A percentile compares a stretch with the other conserved stretches of the same genome.
phyloP scores from a whole-genome alignment of 2,329 filamentous ascomycete genomes.

The Alternaria viburni region DNA sequence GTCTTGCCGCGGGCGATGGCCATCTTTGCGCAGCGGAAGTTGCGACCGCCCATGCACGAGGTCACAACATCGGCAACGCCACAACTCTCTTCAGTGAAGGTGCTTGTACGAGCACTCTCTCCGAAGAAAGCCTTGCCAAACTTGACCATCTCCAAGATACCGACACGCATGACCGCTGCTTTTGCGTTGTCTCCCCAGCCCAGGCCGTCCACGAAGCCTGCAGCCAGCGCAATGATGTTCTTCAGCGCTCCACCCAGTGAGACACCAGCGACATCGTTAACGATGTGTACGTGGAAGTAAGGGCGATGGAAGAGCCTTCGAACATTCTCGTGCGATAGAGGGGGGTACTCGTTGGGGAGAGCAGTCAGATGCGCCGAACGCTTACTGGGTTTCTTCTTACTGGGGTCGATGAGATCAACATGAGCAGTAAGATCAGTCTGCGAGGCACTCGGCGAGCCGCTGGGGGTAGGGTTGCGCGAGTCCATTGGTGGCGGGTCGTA shows the following conservation, averaged over 20 bases:
- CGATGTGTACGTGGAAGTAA: conserved; percentile 96
- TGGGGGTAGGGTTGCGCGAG: conserved; percentile 73
- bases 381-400: conserved; percentile 57
- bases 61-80: conserved; percentile 97
- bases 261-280: conserved; percentile 94
- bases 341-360: conserved; percentile 81
- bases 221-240: conserved; percentile 93
- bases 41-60: conserved; percentile 87
- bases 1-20: conserved; percentile 78
- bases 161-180: conserved; percentile 96
- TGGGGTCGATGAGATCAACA: conserved; percentile 60
- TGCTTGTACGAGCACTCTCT: conserved; percentile 77
- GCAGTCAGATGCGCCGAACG: conserved; percentile 76
- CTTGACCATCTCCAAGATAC: conserved; percentile 93
- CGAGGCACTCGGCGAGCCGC: conserved; percentile 56
- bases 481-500: conserved; percentile 93
- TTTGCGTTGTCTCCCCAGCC: conserved; percentile 99
- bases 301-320: conserved; percentile 90
- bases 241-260: conserved; percentile 94
- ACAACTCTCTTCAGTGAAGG: conserved; percentile 96
- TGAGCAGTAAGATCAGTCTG: conserved; percentile 56
- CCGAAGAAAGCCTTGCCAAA: conserved; percentile 95
- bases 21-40: conserved; percentile 92
- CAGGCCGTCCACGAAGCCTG: conserved; percentile 92
- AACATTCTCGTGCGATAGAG: conserved; percentile 83